A percentile compares a stretch with the other conserved stretches of the same genome.
Evolutionary conservation across 306 rosid genomes (phyloP).

Genomic region (Corylus americana): DNA sequence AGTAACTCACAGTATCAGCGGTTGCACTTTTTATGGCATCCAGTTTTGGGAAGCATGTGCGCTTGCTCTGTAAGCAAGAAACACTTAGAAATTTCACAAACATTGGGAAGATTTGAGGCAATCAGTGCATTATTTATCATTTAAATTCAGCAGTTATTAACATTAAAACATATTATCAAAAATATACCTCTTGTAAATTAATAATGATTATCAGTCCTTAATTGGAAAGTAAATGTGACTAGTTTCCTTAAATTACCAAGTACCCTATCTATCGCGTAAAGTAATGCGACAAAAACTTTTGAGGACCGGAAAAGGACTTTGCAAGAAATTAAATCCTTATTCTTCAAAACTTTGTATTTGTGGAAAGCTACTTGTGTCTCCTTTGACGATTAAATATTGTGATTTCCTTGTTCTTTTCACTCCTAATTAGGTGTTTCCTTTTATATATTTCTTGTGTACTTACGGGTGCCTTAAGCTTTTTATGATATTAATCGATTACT

Average conservation of each 20-base stretch:
- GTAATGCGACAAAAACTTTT: no score
- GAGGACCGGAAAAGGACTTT: no score
- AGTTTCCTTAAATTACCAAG: background rate
- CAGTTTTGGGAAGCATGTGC: conserved; percentile 76
- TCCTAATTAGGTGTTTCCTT: no score
- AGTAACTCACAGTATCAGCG: conserved; percentile 84
- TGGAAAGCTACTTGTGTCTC: no score
- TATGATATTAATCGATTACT: no score
- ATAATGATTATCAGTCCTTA: background rate
- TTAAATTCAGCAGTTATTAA: background rate
- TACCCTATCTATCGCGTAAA: background rate
- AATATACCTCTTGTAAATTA: conserved; percentile 1
- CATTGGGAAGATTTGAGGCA: background rate
- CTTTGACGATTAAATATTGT: no score
- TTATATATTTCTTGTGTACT: no score
- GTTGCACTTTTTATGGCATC: conserved; percentile 87
- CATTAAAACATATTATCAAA: background rate
- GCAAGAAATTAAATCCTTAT: no score
- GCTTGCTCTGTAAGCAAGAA: conserved; percentile 70
- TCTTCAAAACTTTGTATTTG: no score
- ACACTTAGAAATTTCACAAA: conserved; percentile 8
- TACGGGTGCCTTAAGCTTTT: no score
- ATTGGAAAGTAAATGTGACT: conserved; percentile 12
- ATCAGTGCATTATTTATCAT: background rate
- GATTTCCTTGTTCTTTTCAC: no score